These are phyloP conservation scores for Trichophyton mentagrophytes DNA, from an alignment of 2,329 filamentous ascomycete genomes.

Conservation along the genomic window DNA sequence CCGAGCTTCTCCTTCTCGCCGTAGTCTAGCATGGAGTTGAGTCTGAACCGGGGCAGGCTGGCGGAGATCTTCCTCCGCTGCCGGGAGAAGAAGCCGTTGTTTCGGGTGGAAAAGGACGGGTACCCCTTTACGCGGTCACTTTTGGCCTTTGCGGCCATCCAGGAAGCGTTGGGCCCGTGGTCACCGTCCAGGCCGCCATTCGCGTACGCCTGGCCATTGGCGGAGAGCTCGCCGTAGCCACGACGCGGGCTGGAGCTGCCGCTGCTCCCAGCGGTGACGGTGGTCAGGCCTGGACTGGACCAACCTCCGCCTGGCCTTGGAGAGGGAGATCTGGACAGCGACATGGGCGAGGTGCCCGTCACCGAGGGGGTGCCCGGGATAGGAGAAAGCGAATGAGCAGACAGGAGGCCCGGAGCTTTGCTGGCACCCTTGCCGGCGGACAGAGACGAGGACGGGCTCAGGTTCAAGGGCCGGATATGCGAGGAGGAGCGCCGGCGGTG, in stretches of 20 bases:
- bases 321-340: slow-evolving; percentile 74
- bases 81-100: slow-evolving; percentile 74
- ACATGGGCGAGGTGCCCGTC: slow-evolving; percentile 52
- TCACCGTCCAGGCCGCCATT: slow-evolving; percentile 12
- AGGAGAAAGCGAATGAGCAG: slow-evolving; percentile 34
- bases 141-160: slow-evolving; percentile 70
- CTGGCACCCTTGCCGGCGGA: slow-evolving; percentile 2
- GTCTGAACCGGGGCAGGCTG: slow-evolving; percentile 61
- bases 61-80: slow-evolving; percentile 71
- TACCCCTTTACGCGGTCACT: slow-evolving; percentile 62
- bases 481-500: slow-evolving; percentile 11
- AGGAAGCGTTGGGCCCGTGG: slow-evolving; percentile 44
- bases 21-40: slow-evolving; percentile 37
- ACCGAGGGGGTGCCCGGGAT: slow-evolving; percentile 48
- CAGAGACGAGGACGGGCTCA: neutral
- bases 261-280: slow-evolving; percentile 49
- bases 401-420: slow-evolving; percentile 16
- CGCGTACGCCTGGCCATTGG: slow-evolving; percentile 33
- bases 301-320: slow-evolving; percentile 75
- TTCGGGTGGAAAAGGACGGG: slow-evolving; percentile 65
- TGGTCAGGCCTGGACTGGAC: slow-evolving; percentile 68
- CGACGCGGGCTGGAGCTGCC: slow-evolving; percentile 46
- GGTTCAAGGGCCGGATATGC: slow-evolving; percentile 7
- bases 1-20: slow-evolving; percentile 67
- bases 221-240: slow-evolving; percentile 39